Evolutionary conservation across 192 early-diverging fungal genomes (phyloP), one percentile per base, ranked within the genome.

Genomic region (Phycomyces blakesleeanus): DNA sequence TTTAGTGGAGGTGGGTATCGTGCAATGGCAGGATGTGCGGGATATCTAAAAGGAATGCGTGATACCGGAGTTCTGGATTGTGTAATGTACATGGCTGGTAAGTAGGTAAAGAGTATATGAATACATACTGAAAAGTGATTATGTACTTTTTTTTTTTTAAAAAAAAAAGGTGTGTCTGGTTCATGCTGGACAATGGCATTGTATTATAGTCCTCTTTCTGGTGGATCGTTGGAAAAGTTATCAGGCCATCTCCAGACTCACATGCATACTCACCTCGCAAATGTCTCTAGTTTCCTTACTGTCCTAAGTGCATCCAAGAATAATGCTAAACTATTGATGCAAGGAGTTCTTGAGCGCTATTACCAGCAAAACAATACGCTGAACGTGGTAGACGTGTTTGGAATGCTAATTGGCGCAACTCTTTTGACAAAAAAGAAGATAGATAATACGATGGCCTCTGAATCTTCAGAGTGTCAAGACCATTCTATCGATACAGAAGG

Each of bases 1-100:
- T 24, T 4, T 22, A 88, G 87, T 61, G 92, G 92, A 27, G 92
- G 92, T 12, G 92, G 92, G 1, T 91, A 85, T 69, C 84, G 91
- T 5, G 90, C 92, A 7, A 94, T 94, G 92, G 67, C 92, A 38
- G 83, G 85, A 10, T 85, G 81, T 16, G 63, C 82, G 14, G 89
- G 91, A 10, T 91, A 86, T 58, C 68, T 90, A 55, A 79, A 78
- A 3, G 87, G 80, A 0, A 83, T 89, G 73, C 68, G 90, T 22
- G 72, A 87, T 14, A 70, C 83, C 5, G 90, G 89, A 27, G 39
- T 87, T 9, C 78, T 80, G 15, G 88, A 90, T 55, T 89, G 86
- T 59, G 68, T 83, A 5, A 89, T 81, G 68, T 94, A 92, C 61
- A 73, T 87, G 34, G 80, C 89, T 3, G 90, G 88, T 63, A 78